Evolutionary conservation across 1,284 basidiomycete genomes (phyloP), one percentile per base, ranked within the genome.

Genomic region (Moesziomyces parantarcticus): DNA sequence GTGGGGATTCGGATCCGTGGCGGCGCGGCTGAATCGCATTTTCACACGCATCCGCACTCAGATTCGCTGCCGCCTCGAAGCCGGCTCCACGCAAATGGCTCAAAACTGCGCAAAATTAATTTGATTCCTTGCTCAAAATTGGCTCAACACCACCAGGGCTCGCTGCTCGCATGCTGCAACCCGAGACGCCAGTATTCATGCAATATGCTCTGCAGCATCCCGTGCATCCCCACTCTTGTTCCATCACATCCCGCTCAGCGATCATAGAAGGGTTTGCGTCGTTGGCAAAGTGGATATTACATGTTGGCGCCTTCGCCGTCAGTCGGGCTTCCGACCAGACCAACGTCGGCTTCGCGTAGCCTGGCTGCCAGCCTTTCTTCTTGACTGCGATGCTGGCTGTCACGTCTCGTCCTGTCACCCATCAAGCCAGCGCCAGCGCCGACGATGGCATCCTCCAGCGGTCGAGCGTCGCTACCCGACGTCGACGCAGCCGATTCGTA

Each of bases 261-360:
- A 32, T 32, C 29, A n/a, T n/a, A 32, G 29, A 32, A 3, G 29
- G 3, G 11, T 13, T 1, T 13, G 29, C 29, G 13, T 32, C 10
- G 29, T 32, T 3, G 29, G 11, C 10, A 32, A 4, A 13, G 29
- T 0, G 36, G 11, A 6, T 6, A 23, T 26, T 18, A 45, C 9
- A 21, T 21, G 23, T 26, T 9, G 7, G 22, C 23, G 25, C 16
- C 43, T 23, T 36, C 36, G 20, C 52, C 57, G 11, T 63, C 64
- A 41, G 65, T 76, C 9, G 74, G 74, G 40, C 65, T 69, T n/a
- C 74, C 74, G 13, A 76, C 53, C 44, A 76, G 44, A 10, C 74
- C 74, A 39, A 76, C 55, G 42, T 76, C 74, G 1, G 74, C 74
- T 45, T 76, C 74, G n/a, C 74, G 61, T 65, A 76, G 53, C 52